Base-by-base conservation (phyloP, 2,329 filamentous ascomycete species). In the Xylariaceae sp. region DNA sequence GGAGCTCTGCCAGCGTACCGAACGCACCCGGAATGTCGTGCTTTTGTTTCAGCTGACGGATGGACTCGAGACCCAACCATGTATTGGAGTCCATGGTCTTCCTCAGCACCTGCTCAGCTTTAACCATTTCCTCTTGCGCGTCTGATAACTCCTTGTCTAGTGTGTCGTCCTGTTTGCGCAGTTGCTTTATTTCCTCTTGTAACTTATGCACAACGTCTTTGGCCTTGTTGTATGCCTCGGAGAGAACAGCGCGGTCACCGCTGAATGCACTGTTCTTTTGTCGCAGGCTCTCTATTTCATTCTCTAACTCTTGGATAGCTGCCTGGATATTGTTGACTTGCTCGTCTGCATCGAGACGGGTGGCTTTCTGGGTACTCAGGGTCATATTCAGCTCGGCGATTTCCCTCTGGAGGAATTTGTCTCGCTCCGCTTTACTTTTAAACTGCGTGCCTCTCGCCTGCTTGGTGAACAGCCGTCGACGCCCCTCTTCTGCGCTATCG, bases 21-120 rank as follows among this genome's bases (percentile, higher is more conserved):
- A 95, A 94, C 2, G 92, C 88, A 17, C 92, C 92, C 1, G 84
- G 76, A 5, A 97, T 78, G 43, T 88, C 78, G 47, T 83, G 71
- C 50, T 94, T 81, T 33, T 79, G 76, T 63, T 88, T 90, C 53
- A 97, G 74, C 30, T 85, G 80, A 38, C 88, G 81, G 13, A 98
- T 84, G 3, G 86, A 83, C n/a, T 86, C 85, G 31, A 98, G 72
- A 54, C 90, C 92, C 34, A 85, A 79, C 41, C 86, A 84, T 4
- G 89, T 96, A 39, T 85, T 84, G 44, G 85, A 79, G 58, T 98
- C 92, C 80, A 97, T 94, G 56, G 88, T 83, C 27, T 88, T 80
- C 2, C 84, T 82, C 12, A 97, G 71, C 44, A 78, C 80, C 34
- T 80, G 76, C 59, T 96, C 88, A 0, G 89, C 83, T 41, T 79